Conservation (phyloP, 2,329 filamentous ascomycete genomes). For the Exophiala oligosperma region DNA sequence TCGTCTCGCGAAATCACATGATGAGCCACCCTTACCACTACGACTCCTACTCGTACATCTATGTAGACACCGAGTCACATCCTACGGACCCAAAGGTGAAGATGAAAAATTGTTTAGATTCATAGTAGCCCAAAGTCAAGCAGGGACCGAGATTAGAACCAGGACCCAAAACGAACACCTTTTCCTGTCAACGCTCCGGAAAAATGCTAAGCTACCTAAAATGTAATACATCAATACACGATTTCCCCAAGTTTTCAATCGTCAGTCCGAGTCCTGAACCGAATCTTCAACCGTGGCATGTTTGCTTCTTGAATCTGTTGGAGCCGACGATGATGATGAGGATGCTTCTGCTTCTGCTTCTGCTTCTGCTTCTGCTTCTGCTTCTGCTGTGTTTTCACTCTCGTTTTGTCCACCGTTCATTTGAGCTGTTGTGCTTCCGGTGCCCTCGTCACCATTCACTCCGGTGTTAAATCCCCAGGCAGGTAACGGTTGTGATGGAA, state of each 20-base stretch:
- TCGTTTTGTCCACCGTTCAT: constrained; percentile 4
- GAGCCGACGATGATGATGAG: constrained; percentile 21
- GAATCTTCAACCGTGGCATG: constrained; percentile 43
- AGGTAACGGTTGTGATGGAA: constrained; percentile 8
- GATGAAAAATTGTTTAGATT: too few relatives aligned
- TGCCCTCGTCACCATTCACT: not conserved
- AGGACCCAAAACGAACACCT: too few relatives aligned
- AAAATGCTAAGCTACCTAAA: not conserved
- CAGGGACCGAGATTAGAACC: too few relatives aligned
- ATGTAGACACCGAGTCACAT: too few relatives aligned
- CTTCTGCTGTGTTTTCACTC: not conserved
- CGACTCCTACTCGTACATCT: too few relatives aligned
- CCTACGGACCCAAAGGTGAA: too few relatives aligned
- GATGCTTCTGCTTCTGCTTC: not conserved
- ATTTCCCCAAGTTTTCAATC: not conserved
- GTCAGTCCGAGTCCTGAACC: constrained; percentile 31
- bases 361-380: not conserved
- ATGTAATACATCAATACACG: too few relatives aligned
- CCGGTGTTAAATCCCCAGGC: constrained; percentile 11
- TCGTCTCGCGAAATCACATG: not conserved
- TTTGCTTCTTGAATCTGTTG: constrained; percentile 34
- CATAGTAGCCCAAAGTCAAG: too few relatives aligned
- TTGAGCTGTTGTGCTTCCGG: constrained; percentile 1
- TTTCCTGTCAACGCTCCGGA: not conserved
- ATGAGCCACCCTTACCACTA: not conserved